phyloP scores from a whole-genome alignment of 1,284 basidiomycete species.

The Salmacisia buchloeana region DNA sequence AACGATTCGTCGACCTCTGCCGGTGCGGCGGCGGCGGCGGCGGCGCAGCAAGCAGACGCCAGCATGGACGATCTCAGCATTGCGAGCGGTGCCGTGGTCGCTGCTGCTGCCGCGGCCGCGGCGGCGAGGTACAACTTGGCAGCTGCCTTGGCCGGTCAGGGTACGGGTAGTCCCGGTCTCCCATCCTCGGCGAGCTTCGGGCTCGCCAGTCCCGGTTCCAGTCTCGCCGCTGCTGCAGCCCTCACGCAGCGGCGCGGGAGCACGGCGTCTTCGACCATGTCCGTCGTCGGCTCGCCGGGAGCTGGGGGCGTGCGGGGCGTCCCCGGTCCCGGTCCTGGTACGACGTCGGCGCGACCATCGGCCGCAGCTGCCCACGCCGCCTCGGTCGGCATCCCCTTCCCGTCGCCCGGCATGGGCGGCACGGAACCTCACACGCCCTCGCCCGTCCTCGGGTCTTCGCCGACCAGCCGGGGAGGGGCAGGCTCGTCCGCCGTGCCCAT shows the following conservation, averaged over 20 bases:
- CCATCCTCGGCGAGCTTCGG: not conserved
- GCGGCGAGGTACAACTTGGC: conserved; percentile 1
- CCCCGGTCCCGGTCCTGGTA: not conserved
- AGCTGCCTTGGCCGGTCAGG: not conserved
- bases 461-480: not conserved
- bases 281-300: conserved; percentile 1
- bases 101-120: not conserved
- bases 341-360: no score
- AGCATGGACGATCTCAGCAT: conserved; percentile 7
- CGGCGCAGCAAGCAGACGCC: not conserved
- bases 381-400: not conserved
- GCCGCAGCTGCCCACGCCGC: not conserved
- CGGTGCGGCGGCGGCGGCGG: not conserved
- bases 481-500: not conserved
- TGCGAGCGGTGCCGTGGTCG: not conserved
- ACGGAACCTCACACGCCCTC: not conserved
- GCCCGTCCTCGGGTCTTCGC: not conserved
- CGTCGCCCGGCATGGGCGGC: not conserved
- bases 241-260: not conserved
- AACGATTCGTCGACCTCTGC: no score
- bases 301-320: not conserved
- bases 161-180: not conserved
- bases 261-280: not conserved
- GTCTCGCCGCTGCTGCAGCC: not conserved
- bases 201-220: not conserved